Percentiles rank a stretch among this genome's conserved stretches.
Conservation (phyloP, 2,329 filamentous ascomycete genomes). For the Myriosclerotinia curreyana region DNA sequence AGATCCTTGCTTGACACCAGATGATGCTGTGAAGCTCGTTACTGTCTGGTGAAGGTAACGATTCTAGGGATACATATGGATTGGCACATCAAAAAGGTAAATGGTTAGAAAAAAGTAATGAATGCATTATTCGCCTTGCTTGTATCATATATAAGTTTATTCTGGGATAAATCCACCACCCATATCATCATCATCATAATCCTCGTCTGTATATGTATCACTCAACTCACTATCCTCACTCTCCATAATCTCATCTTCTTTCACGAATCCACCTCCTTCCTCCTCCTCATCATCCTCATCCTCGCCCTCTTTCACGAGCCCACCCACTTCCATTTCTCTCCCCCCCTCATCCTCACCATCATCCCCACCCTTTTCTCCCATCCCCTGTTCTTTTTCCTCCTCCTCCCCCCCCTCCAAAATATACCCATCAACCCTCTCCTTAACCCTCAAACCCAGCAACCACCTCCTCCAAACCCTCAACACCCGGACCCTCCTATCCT, state of each 20-base stretch:
- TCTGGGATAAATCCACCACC: conserved; percentile 46
- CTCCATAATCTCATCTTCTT: conserved; percentile 41
- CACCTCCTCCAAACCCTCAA: too few species aligned
- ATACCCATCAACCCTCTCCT: conserved; percentile 37
- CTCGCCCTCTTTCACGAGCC: conserved; percentile 26
- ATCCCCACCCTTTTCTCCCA: conserved; percentile 59
- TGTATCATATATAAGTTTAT: conserved; percentile 25
- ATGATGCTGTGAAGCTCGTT: neutral
- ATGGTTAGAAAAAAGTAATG: neutral
- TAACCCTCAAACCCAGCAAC: too few species aligned
- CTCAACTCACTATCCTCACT: conserved; percentile 40
- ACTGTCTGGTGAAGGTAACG: neutral
- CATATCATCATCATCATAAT: conserved; percentile 43
- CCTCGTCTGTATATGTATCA: conserved; percentile 15
- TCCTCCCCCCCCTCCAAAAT: conserved; percentile 30
- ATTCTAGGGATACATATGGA: neutral
- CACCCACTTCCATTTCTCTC: conserved; percentile 59
- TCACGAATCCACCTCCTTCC: neutral
- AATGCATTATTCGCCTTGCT: neutral
- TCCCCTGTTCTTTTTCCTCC: conserved; percentile 57
- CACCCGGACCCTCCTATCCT: conserved; percentile 60
- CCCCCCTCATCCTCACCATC: conserved; percentile 45
- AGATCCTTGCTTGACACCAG: neutral
- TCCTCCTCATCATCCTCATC: neutral
- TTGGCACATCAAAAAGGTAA: neutral